These are phyloP conservation scores for Erysiphe pisi DNA, from an alignment of 2,329 filamentous ascomycete genomes.

Conservation along the genomic window DNA sequence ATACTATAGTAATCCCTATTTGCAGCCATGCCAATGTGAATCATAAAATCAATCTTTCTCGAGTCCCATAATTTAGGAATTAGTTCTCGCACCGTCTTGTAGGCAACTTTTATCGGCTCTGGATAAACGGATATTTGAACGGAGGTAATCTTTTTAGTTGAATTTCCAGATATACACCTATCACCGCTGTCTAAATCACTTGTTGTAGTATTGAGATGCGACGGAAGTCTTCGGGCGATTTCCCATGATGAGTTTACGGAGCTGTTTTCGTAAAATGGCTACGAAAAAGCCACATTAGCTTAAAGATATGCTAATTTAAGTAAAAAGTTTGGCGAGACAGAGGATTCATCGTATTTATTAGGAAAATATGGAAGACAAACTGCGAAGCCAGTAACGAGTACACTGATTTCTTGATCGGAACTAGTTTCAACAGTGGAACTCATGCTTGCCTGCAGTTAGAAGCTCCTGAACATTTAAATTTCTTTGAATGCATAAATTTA, in stretches of 20 bases:
- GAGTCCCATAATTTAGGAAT: slow-evolving; percentile 49
- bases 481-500: too few relatives aligned
- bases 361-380: slow-evolving; percentile 37
- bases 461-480: too few relatives aligned
- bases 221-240: slow-evolving; percentile 59
- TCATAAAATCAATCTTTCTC: slow-evolving; percentile 49
- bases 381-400: slow-evolving; percentile 52
- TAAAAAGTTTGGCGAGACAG: too few relatives aligned
- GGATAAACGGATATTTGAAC: slow-evolving; percentile 57
- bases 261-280: slow-evolving; percentile 67
- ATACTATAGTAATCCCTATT: slow-evolving; percentile 56
- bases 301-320: neutral
- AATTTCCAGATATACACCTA: slow-evolving; percentile 40
- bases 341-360: neutral
- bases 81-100: slow-evolving; percentile 52
- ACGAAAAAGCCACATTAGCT: slow-evolving; percentile 20
- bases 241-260: slow-evolving; percentile 71
- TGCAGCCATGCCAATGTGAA: slow-evolving; percentile 72
- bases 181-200: too few relatives aligned
- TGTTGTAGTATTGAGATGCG: slow-evolving; percentile 31
- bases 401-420: slow-evolving; percentile 41
- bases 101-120: slow-evolving; percentile 58
- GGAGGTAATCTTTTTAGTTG: slow-evolving; percentile 37
- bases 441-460: slow-evolving; percentile 14
- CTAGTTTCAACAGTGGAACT: slow-evolving; percentile 30